Evolutionary conservation across 805 yeast species (phyloP).

Genomic region (Priceomyces fermenticarens): DNA sequence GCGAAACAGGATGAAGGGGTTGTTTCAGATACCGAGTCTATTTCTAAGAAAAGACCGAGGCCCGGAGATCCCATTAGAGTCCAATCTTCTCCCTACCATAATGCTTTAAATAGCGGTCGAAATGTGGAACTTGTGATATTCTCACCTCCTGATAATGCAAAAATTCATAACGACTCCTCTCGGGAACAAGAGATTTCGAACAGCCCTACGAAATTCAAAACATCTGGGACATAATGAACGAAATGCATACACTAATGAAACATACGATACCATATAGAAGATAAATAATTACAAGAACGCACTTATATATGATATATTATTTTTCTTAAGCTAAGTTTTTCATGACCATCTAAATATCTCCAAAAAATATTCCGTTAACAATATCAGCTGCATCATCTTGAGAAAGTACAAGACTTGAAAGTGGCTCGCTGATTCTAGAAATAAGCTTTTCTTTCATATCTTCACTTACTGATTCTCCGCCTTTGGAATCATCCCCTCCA

Average conservation of each 20-base stretch:
- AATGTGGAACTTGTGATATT: background rate
- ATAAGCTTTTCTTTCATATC: slow-evolving; percentile 41
- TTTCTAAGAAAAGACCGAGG: slow-evolving; percentile 8
- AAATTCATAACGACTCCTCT: no score
- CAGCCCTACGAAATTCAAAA: no score
- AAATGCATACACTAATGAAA: no score
- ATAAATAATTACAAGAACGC: no score
- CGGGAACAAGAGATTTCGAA: no score
- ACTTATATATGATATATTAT: no score
- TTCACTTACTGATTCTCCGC: slow-evolving; percentile 24
- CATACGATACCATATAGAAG: no score
- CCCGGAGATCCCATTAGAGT: slow-evolving; percentile 38
- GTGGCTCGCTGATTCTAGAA: slow-evolving; percentile 58
- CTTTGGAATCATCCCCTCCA: no score
- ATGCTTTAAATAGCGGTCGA: background rate
- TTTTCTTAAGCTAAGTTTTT: no score
- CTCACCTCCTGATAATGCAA: background rate
- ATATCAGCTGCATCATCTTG: slow-evolving; percentile 49
- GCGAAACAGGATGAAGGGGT: no score
- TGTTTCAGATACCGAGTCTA: background rate
- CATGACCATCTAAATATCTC: slow-evolving; percentile 36
- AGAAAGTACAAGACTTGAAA: slow-evolving; percentile 49
- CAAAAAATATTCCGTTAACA: slow-evolving; percentile 68
- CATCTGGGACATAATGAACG: no score
- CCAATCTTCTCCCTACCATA: slow-evolving; percentile 35